Percentiles rank a stretch among this genome's conserved stretches.
Evolutionary conservation across 192 early-diverging fungal genomes (phyloP).

Genomic region (Backusella macrospora): DNA sequence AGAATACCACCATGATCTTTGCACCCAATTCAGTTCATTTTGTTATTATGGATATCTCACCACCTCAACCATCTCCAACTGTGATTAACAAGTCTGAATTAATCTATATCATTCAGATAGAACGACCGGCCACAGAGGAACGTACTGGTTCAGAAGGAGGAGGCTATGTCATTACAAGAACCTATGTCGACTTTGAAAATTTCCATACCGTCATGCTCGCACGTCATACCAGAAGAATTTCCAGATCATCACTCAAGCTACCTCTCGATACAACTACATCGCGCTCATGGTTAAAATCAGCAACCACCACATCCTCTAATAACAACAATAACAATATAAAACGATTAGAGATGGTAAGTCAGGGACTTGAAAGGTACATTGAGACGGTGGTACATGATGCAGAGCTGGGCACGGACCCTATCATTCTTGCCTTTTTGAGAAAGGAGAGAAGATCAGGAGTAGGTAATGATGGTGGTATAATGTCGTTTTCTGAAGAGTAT

Average conservation of each 20-base stretch:
- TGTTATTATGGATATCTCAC: constrained; percentile 34
- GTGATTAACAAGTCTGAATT: constrained; percentile 16
- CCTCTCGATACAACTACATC: constrained; percentile 26
- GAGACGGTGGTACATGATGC: constrained; percentile 27
- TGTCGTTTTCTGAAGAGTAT: constrained; percentile 24
- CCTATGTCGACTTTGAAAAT: constrained; percentile 37
- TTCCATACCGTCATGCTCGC: constrained; percentile 30
- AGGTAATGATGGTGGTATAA: neutral
- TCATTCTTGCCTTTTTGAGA: constrained; percentile 33
- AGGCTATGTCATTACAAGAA: constrained; percentile 41
- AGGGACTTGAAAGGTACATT: constrained; percentile 34
- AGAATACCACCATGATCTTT: constrained; percentile 14
- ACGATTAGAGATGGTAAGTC: constrained; percentile 10
- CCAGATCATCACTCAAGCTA: constrained; percentile 18
- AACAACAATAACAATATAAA: neutral
- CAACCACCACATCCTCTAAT: neutral
- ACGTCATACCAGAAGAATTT: constrained; percentile 25
- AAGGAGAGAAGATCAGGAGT: constrained; percentile 32
- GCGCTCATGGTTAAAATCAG: constrained; percentile 28
- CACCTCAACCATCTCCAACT: neutral
- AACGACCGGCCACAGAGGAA: constrained; percentile 26
- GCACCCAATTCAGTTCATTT: constrained; percentile 28
- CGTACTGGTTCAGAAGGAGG: constrained; percentile 37
- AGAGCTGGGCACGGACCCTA: constrained; percentile 32
- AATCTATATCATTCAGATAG: constrained; percentile 41